Conservation (phyloP, 306 rosid species). For the Sechiopsis laciniata region DNA sequence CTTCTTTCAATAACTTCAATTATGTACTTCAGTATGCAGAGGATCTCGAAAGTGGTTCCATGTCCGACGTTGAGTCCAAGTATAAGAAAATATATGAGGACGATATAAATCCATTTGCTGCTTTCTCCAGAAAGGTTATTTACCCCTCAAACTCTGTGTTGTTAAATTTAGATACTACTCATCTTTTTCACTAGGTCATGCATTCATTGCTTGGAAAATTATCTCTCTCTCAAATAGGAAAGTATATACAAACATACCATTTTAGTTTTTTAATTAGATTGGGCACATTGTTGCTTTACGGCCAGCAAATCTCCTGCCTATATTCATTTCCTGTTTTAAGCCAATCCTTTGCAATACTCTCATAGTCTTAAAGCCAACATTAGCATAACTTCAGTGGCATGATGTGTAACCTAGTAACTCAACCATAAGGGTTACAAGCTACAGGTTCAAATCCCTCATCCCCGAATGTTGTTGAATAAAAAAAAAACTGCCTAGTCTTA, state of each 20-base stretch:
- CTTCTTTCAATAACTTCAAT: background rate
- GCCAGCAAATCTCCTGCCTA: background rate
- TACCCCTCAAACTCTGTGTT: background rate
- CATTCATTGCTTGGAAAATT: background rate
- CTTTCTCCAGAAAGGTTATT: constrained; percentile 51
- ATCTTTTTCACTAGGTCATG: background rate
- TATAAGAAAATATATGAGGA: constrained; percentile 97
- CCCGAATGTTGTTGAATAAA: no score
- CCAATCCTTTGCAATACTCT: background rate
- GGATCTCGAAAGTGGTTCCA: constrained; percentile 89
- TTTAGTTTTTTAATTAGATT: background rate
- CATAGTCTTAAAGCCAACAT: no score
- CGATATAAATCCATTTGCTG: constrained; percentile 97
- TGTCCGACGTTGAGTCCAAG: constrained; percentile 96
- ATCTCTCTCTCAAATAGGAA: background rate
- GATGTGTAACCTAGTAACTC: no score
- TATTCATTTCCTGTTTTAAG: background rate
- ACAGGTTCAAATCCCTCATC: no score
- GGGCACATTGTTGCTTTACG: background rate
- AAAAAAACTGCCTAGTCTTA: background rate
- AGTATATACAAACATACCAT: background rate
- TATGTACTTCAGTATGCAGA: constrained; percentile 57
- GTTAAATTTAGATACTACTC: background rate
- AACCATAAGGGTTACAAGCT: no score
- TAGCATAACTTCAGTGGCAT: no score